Evolutionary conservation across 768 basidiomycete genomes (phyloP), one percentile per base, ranked within the genome.

Genomic region (Tylopilus cervinicoccineus): DNA sequence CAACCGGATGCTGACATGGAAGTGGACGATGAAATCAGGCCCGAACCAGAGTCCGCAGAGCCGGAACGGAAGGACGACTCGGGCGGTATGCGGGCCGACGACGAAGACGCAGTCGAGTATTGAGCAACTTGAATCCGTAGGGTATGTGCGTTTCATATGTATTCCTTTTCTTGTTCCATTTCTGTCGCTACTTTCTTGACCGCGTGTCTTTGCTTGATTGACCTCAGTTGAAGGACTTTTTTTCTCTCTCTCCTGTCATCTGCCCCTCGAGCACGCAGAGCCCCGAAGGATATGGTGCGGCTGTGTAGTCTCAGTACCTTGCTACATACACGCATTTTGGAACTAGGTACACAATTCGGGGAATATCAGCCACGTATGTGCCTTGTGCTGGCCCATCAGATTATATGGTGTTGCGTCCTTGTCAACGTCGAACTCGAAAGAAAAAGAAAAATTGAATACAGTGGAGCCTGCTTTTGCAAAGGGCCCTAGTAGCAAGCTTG

Each of bases 31-130:
- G 56, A 56, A 38, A 70, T 50, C 59, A 74, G 54, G 61, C 63
- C 36, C 48, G 68, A 54, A 59, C 46, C 52, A 34, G 72, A 76
- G 46, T 59, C 60, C 29, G 49, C 57, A 39, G 74, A 73, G 53
- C 56, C 62, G 38, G 76, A 78, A 51, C 75, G 75, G 59, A 79
- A 80, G 58, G 80, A 80, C 42, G 79, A 81, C 47, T 56, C 74
- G 24, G 65, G 73, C 31, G 63, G 74, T 8, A 76, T 78, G 69
- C 80, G 77, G 54, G 82, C 79, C 41, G 85, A 88, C 49, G 87
- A 86, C 54, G 87, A 88, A 53, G 87, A 88, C 61, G 87, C 85
- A 11, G 85, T 89, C 38, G 87, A 89, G 70, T 89, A 88, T 70
- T 88, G 51, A 67, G 27, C 23, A 31, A 44, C 36, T 28, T 43